Percentiles rank a stretch among this genome's conserved stretches.
phyloP scores from a whole-genome alignment of 1,284 basidiomycete species.

The Caloboletus inedulis region DNA sequence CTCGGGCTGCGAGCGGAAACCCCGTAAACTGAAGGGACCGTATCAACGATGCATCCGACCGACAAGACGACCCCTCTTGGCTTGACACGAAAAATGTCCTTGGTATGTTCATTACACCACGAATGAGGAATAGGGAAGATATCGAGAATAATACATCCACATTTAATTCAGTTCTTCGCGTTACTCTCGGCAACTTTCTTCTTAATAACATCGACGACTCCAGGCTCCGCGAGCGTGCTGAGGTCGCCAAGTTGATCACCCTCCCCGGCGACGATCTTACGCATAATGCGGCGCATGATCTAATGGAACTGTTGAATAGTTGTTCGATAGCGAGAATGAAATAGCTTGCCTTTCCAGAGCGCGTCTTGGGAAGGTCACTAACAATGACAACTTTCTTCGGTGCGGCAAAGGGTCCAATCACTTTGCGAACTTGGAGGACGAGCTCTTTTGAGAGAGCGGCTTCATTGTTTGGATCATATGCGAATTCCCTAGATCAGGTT shows the following conservation, averaged over 20 bases:
- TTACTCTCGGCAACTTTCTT: slow-evolving; percentile 54
- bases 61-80: neutral
- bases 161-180: slow-evolving; percentile 19
- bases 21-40: too few relatives aligned
- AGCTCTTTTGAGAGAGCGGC: slow-evolving; percentile 81
- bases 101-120: slow-evolving; percentile 5
- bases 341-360: slow-evolving; percentile 82
- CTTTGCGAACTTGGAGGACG: slow-evolving; percentile 91
- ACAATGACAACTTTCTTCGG: slow-evolving; percentile 92
- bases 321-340: neutral
- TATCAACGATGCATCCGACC: neutral
- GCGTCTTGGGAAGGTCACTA: slow-evolving; percentile 89
- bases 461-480: slow-evolving; percentile 69
- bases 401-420: slow-evolving; percentile 93
- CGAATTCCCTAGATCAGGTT: slow-evolving; percentile 66
- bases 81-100: neutral
- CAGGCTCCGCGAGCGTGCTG: slow-evolving; percentile 84
- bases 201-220: slow-evolving; percentile 81
- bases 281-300: slow-evolving; percentile 92
- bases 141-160: neutral
- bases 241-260: slow-evolving; percentile 93
- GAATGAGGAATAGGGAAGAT: neutral
- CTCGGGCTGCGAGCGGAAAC: neutral
- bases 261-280: slow-evolving; percentile 94
- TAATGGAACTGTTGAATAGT: slow-evolving; percentile 24